Base-by-base conservation (phyloP, 2,329 filamentous ascomycete genomes). In the Gliomastix tumulicola region DNA sequence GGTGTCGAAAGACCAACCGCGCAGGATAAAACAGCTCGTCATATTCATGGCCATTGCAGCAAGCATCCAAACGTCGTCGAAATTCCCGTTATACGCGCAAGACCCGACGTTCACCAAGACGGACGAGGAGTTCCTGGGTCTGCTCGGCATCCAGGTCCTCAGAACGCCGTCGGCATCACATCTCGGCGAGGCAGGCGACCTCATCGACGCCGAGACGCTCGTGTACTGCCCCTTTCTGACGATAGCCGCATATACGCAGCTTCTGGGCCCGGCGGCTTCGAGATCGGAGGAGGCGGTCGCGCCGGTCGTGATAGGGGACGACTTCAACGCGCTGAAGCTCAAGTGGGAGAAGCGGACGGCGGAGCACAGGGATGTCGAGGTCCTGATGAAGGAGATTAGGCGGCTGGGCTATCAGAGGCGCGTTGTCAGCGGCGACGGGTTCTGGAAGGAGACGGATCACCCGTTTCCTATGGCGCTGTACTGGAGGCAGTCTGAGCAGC, bases 191-290 rank as follows among this genome's bases (percentile, higher is more conserved):
- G 48, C 48, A 2, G 44, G 46, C 4, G 33, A 20, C 7, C 37
- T 50, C 21, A 48, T 50, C 11, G 35, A 50, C 5, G 32, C 34
- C 4, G 40, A 50, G 20, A 49, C 48, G 0, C 39, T 50, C n/a
- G 31, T 50, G 4, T 50, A 49, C 32, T 48, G 25, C 21, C 48
- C 48, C 2, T 50, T 50, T 21, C 44, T 50, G n/a, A 50, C 48
- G 31, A 28, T 28, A 4, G 25, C n/a, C 3, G 25, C 25, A 16
- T 28, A 28, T 16, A 16, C 13, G 10, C n/a, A 16, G 4, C 17
- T 28, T n/a, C 17, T 28, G 3, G 25, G 13, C 17, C 13, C 25
- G n/a, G 10, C 25, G 43, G 3, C 21, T 47, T 28, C 17, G 15
- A 38, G 32, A 12, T 34, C 36, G 13, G 36, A 30, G 21, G 32